Evolutionary conservation across 371 early-diverging fungal genomes (phyloP).

Genomic region (Batrachochytrium dendrobatidis): DNA sequence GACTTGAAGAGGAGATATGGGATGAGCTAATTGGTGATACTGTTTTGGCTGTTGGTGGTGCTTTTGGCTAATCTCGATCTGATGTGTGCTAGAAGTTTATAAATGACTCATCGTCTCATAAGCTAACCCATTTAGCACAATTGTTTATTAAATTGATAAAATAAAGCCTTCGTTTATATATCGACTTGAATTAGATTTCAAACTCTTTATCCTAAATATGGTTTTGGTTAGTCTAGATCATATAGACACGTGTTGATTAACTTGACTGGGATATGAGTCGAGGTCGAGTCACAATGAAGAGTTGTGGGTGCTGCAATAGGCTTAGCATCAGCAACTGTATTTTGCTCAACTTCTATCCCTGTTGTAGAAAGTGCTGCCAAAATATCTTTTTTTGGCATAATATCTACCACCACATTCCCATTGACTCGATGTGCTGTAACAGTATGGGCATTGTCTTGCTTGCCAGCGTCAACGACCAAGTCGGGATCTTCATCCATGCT

Average conservation of each 20-base stretch:
- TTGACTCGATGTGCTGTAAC: background rate
- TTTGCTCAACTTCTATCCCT: background rate
- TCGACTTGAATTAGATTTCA: background rate
- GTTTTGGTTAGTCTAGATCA: background rate
- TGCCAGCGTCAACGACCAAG: no score
- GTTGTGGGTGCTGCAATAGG: background rate
- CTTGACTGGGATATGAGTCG: background rate
- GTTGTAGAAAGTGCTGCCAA: background rate
- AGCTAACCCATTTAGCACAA: no score
- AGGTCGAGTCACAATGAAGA: background rate
- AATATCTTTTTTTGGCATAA: background rate
- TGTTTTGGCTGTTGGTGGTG: conserved; percentile 5
- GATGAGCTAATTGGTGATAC: conserved; percentile 19
- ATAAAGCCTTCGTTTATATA: background rate
- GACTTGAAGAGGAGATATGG: conserved; percentile 3
- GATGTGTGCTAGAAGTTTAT: no score
- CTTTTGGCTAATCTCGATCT: no score
- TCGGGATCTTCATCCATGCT: background rate
- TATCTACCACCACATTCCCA: background rate
- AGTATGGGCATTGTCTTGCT: background rate
- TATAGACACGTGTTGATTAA: background rate
- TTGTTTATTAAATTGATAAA: no score
- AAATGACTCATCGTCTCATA: no score
- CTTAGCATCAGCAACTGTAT: background rate
- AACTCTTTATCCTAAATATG: background rate